These are phyloP conservation scores for Physcomitrium patens DNA, from an alignment of 225 moss, liverwort and hornwort genomes.

Conservation along the genomic window DNA sequence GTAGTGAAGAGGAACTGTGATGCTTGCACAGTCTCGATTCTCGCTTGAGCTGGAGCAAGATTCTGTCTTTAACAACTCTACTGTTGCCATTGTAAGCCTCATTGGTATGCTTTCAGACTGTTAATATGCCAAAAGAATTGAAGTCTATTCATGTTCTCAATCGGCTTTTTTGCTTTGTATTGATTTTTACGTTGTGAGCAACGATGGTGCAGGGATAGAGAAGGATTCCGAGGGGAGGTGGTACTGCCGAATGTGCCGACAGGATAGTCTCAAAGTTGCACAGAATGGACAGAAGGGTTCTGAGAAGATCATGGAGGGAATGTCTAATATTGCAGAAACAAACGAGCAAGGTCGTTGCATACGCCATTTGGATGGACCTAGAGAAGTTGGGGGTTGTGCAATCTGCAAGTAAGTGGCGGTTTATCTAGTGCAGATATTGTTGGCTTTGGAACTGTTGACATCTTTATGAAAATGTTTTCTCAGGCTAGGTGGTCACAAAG, in stretches of 20 bases:
- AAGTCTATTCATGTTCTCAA: neutral
- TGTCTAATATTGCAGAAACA: slow-evolving; percentile 32
- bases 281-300: slow-evolving; percentile 61
- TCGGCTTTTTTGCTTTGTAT: neutral
- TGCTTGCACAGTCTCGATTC: neutral
- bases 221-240: slow-evolving; percentile 73
- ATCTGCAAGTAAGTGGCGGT: slow-evolving; percentile 73
- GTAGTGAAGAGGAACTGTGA: neutral
- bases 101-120: neutral
- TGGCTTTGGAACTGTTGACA: neutral
- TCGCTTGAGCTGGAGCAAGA: neutral
- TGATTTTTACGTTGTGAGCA: slow-evolving; percentile 13
- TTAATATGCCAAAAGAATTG: neutral
- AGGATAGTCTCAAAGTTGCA: slow-evolving; percentile 42
- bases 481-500: neutral
- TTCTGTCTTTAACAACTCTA: slow-evolving; percentile 1
- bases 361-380: slow-evolving; percentile 72
- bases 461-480: neutral
- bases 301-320: slow-evolving; percentile 58
- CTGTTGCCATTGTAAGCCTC: neutral
- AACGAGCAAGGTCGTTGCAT: slow-evolving; percentile 70
- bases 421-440: neutral
- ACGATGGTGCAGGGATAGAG: slow-evolving; percentile 58
- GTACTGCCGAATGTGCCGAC: slow-evolving; percentile 81
- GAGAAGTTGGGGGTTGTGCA: slow-evolving; percentile 87